phyloP scores from a whole-genome alignment of 2,329 filamentous ascomycete genomes.

The Colletotrichum sublineola region DNA sequence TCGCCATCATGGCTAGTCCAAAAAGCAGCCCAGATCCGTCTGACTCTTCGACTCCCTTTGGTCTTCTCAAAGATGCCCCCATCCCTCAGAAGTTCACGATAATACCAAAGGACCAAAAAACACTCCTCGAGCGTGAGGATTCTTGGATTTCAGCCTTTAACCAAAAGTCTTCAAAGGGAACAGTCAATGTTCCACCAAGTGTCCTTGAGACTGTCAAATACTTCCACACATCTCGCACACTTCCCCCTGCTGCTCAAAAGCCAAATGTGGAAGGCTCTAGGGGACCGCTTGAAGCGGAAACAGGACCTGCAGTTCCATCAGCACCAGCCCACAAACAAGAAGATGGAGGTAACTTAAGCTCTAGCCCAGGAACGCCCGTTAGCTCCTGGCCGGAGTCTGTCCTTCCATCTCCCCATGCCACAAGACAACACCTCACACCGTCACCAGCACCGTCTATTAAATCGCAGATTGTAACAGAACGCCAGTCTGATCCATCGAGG shows the following conservation, averaged over 20 bases:
- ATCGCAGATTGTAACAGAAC: constrained; percentile 28
- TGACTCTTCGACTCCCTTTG: neutral
- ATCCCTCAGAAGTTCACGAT: constrained; percentile 48
- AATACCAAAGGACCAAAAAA: constrained; percentile 56
- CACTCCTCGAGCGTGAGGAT: constrained; percentile 51
- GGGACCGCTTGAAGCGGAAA: neutral
- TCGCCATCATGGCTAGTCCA: constrained; percentile 22
- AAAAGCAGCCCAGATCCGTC: constrained; percentile 34
- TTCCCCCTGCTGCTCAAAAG: constrained; percentile 40
- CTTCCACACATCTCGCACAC: constrained; percentile 35
- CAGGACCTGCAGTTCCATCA: neutral
- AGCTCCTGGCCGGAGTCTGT: constrained; percentile 47
- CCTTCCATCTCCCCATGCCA: neutral
- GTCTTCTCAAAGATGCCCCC: constrained; percentile 1
- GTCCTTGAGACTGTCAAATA: constrained; percentile 52
- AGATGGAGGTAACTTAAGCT: neutral
- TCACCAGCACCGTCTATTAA: constrained; percentile 33
- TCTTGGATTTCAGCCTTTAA: constrained; percentile 54
- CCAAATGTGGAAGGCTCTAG: constrained; percentile 7
- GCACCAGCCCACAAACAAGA: neutral
- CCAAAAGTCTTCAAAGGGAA: constrained; percentile 44
- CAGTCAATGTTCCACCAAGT: constrained; percentile 52
- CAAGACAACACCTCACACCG: neutral
- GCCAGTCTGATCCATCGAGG: neutral
- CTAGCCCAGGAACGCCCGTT: constrained; percentile 2